Evolutionary conservation across 2,329 filamentous ascomycete genomes (phyloP).

Genomic region (Magnaporthiopsis incrustans): DNA sequence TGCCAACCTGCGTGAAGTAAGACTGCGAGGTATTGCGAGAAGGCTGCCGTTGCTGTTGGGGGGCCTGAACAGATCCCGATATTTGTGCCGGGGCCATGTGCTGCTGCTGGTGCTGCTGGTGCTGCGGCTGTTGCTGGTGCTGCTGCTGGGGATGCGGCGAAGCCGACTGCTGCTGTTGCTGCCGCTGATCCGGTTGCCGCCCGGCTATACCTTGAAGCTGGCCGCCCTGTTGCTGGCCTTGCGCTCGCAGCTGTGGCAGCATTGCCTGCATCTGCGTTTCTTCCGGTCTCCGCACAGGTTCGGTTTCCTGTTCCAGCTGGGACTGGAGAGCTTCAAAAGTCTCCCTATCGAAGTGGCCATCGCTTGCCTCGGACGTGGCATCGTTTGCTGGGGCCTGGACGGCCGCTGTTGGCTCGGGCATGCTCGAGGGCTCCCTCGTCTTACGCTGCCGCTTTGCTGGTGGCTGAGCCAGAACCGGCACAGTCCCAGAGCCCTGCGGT

Average conservation of each 20-base stretch:
- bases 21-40: constrained; percentile 3
- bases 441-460: constrained; percentile 31
- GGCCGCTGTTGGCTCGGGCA: neutral
- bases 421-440: constrained; percentile 19
- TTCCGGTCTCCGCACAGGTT: constrained; percentile 9
- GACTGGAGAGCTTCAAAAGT: constrained; percentile 20
- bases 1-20: constrained; percentile 2
- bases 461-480: constrained; percentile 16
- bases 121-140: constrained; percentile 10
- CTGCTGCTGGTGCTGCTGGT: constrained; percentile 7
- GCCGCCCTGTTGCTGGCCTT: constrained; percentile 10
- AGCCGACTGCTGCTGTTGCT: constrained; percentile 10
- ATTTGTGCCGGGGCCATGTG: constrained; percentile 4
- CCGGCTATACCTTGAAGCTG: constrained; percentile 9
- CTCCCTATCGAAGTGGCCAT: constrained; percentile 19
- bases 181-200: constrained; percentile 10
- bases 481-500: constrained; percentile 8
- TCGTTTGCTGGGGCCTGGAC: neutral
- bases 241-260: constrained; percentile 7
- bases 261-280: constrained; percentile 8
- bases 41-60: constrained; percentile 7
- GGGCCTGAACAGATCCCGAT: constrained; percentile 4
- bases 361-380: neutral
- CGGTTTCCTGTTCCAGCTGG: constrained; percentile 17
- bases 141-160: constrained; percentile 15